Base-by-base conservation (phyloP, 2,329 filamentous ascomycete species). In the Alternaria brassicae region DNA sequence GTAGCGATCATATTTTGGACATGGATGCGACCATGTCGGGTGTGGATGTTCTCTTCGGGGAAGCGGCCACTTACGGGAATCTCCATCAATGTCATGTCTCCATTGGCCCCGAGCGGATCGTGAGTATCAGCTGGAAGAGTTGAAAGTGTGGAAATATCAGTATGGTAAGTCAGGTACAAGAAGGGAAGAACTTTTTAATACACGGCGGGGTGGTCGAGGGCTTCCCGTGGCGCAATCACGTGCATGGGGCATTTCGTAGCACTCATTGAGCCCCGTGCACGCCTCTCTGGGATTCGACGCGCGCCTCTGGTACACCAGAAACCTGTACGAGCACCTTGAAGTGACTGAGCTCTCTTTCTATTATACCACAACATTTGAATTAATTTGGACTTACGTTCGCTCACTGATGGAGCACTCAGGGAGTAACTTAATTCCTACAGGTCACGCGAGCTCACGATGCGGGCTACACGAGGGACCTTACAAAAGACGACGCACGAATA, bases 101-200 rank as follows among this genome's bases (percentile, higher is more conserved):
- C 1, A 12, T 34, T 48, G 4, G 10, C 15, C n/a, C 1, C 23
- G 5, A 6, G 27, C 17, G 7, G 21, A 2, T n/a, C 10, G 4
- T 9, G 30, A 23, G 30, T n/a, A 2, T 3, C 0, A 17, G 44
- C 13, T 27, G 7, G 19, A 27, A n/a, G 40, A n/a, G 10, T 42
- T 27, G 3, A 3, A 17, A 2, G 23, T 2, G 44, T n/a, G 21
- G 21, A 13, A 9, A 3, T n/a, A 23, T 25, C 5, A n/a, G 21
- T 12, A 1, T 4, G 8, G 13, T 4, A 4, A 4, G 15, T 25
- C 6, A 0, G 0, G 1, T 5, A 12, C 8, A 10, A 8, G 17
- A 3, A 27, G 6, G 8, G 2, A 25, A 28, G 12, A 23, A 19
- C 7, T 10, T 6, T 10, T 15, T 17, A 13, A 34, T 23, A 23